Evolutionary conservation across 768 basidiomycete species (phyloP), one percentile per base, ranked within the genome.

Genomic region (Boletus vinaceobasis): DNA sequence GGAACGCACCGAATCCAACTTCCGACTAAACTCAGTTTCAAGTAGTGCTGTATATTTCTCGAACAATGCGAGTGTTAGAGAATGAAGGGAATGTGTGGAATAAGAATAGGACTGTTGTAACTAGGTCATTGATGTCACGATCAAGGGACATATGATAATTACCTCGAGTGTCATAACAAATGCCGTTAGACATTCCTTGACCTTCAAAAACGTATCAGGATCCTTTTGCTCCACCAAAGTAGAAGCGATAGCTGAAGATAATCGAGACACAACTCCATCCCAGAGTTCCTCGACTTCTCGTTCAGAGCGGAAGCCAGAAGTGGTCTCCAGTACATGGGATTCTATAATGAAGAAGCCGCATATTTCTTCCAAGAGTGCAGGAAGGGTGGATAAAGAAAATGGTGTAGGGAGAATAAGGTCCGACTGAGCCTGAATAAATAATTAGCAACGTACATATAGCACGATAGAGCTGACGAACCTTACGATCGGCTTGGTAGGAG

Each of bases 291-390:
- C 94, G 2, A 98, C 87, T 60, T 98, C 93, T 43, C 86, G 80
- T 60, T 87, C 81, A 15, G 89, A 91, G n/a, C 97, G 84, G 74
- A 99, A 99, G 33, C 80, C 83, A 17, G 86, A 86, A 10, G 94
- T 92, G 0, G 92, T 92, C 60, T 87, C 84, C 7, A 98, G 80
- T 1, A 99, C 94, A 65, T 96, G 87, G 1, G 84, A 86, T 72
- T 99, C 97, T 60, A 98, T 86, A 54, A 99, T 93, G 74, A 98
- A 99, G 73, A 97, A 99, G 0, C 97, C 97, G 36, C 93, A 88
- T 58, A 98, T 90, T 71, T 98, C 93, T 68, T 96, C 89, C 26
- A 91, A 88, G 21, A 98, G 76, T n/a, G 81, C 68, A 1, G 87
- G 78, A 5, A 98, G 80, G 4, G 87, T 80, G 2, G 78, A 67